Evolutionary conservation across 495 filamentous ascomycete genomes (phyloP).

Genomic region (Usnea hakonensis): DNA sequence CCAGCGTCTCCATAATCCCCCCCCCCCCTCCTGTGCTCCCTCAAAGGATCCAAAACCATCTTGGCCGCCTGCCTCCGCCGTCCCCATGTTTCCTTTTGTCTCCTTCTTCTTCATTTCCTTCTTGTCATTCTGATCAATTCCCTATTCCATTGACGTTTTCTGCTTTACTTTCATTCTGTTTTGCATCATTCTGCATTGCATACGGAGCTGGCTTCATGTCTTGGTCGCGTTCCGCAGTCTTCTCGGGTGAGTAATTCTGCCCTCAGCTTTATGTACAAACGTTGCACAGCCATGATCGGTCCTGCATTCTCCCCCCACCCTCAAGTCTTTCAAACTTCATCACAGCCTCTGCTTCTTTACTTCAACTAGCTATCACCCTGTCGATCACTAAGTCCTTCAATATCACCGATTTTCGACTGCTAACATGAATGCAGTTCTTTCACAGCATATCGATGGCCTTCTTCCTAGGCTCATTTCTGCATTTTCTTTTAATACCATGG

Average conservation of each 20-base stretch:
- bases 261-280: slow-evolving; percentile 1
- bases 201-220: slow-evolving; percentile 24
- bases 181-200: slow-evolving; percentile 10
- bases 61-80: slow-evolving; percentile 12
- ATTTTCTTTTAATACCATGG: slow-evolving; percentile 26
- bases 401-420: slow-evolving; percentile 2
- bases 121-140: neutral
- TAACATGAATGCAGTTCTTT: slow-evolving; percentile 26
- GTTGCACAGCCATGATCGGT: slow-evolving; percentile 19
- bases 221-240: slow-evolving; percentile 18
- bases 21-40: neutral
- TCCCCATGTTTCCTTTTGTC: slow-evolving; percentile 13
- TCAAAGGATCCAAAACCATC: slow-evolving; percentile 16
- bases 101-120: slow-evolving; percentile 17
- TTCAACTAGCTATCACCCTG: slow-evolving; percentile 13
- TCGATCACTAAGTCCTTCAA: slow-evolving; percentile 17
- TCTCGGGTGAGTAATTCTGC: slow-evolving; percentile 19
- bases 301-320: neutral
- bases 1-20: slow-evolving; percentile 14
- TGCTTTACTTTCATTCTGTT: slow-evolving; percentile 5
- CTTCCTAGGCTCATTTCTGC: slow-evolving; percentile 26
- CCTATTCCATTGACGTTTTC: slow-evolving; percentile 18
- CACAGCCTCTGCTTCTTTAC: slow-evolving; percentile 7
- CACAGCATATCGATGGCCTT: slow-evolving; percentile 34
- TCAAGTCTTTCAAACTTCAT: neutral